Base-by-base conservation (phyloP, 2,329 filamentous ascomycete species). In the Ophiostoma novo-ulmi region DNA sequence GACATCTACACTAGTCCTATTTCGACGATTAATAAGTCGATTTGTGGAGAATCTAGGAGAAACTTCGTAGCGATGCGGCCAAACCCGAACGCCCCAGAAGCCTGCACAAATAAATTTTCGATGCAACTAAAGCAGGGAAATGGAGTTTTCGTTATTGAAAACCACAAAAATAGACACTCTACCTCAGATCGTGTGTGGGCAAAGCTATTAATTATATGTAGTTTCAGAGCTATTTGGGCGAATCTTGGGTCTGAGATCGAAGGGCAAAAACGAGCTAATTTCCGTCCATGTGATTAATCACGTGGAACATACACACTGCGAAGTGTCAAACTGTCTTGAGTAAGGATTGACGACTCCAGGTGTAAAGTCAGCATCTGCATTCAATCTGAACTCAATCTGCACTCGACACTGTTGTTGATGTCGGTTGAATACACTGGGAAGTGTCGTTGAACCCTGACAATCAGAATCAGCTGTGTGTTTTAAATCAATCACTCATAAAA, bases 1-100 rank as follows among this genome's bases (percentile, higher is more conserved):
- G 78, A 78, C 76, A 80, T 79, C 77, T 73, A 73, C 78, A 76
- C 79, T 80, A 80, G 73, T 72, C 70, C 71, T 66, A 70, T 76
- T 68, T 17, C 5, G 65, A 39, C 22, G 38, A 10, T 20, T 41
- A 44, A 17, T 48, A 67, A 52, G 39, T 31, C 20, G 8, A 36
- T 55, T 61, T 71, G 31, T 71, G 68, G 70, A 36, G 70, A 39
- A 61, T 58, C 11, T 13, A 58, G n/a, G n/a, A 31, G 52, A 55
- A 55, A 55, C 7, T 22, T 55, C n/a, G 39, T 44, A 44, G 20
- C 48, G 48, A 31, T 44, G 41, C 66, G 41, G 41, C 14, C 39
- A 68, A 68, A 52, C 14, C 65, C 39, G n/a, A 67, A 63, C 52
- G 20, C 11, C 20, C 31, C 26, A 31, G 58, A 58, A 58, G 22